Evolutionary conservation across 2,329 filamentous ascomycete genomes (phyloP).

Genomic region (Fusarium fracticaudum): DNA sequence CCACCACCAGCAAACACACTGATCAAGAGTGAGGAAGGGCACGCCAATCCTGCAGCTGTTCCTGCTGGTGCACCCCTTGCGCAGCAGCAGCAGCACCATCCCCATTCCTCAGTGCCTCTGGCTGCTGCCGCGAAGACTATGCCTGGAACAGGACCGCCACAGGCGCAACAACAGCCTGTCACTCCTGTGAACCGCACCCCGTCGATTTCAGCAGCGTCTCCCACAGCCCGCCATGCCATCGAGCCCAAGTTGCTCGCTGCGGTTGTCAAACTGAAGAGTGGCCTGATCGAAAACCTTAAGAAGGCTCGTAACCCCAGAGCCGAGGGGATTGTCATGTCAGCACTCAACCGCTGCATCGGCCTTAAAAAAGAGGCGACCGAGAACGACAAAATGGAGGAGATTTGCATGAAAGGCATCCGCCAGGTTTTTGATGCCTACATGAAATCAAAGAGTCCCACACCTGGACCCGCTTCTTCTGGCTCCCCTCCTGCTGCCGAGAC

Average conservation of each 20-base stretch:
- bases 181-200: constrained; percentile 38
- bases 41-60: constrained; percentile 16
- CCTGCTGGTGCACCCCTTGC: background rate
- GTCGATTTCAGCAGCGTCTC: constrained; percentile 40
- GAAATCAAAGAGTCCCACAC: constrained; percentile 49
- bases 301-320: constrained; percentile 54
- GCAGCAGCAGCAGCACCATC: constrained; percentile 26
- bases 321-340: constrained; percentile 62
- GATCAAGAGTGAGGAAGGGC: constrained; percentile 45
- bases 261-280: constrained; percentile 58
- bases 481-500: constrained; percentile 35
- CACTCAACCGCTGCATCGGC: constrained; percentile 61
- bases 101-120: constrained; percentile 14
- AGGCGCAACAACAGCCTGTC: constrained; percentile 25
- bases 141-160: constrained; percentile 26
- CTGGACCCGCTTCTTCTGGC: constrained; percentile 41
- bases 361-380: constrained; percentile 57
- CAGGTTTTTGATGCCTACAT: constrained; percentile 57
- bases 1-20: constrained; percentile 41
- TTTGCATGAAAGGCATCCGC: constrained; percentile 56
- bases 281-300: constrained; percentile 57
- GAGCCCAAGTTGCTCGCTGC: constrained; percentile 55
- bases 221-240: constrained; percentile 51
- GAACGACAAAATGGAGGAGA: constrained; percentile 58
- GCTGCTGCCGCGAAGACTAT: constrained; percentile 32